Conservation (phyloP, 768 basidiomycete genomes). For the Podaxis sp. region DNA sequence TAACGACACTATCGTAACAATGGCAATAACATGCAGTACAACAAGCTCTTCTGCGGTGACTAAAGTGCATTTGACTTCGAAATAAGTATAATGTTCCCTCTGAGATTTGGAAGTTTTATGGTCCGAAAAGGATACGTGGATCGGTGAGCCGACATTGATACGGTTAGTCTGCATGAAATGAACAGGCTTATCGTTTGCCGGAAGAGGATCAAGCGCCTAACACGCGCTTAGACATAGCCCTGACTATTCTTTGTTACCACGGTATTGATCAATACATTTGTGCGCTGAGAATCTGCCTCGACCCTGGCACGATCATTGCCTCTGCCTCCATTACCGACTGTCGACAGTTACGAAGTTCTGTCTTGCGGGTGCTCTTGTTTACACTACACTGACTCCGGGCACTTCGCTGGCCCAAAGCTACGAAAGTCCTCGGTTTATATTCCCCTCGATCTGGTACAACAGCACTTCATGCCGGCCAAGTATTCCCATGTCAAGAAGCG, state of each 20-base stretch:
- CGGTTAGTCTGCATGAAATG: not conserved
- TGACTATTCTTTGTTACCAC: not conserved
- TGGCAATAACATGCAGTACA: no score
- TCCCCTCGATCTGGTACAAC: not conserved
- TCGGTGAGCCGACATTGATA: not conserved
- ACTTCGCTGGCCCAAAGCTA: not conserved
- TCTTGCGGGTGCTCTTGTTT: not conserved
- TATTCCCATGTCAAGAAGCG: conserved; percentile 77
- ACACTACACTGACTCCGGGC: not conserved
- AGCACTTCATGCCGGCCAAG: conserved; percentile 57
- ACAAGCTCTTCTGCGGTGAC: no score
- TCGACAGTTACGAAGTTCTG: not conserved
- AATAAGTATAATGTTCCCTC: not conserved
- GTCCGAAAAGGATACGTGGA: not conserved
- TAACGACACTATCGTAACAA: not conserved
- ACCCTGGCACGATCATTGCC: not conserved
- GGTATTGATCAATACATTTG: conserved; percentile 2
- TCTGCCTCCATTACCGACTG: not conserved
- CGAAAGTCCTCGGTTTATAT: not conserved
- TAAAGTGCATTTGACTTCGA: no score
- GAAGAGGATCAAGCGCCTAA: not conserved
- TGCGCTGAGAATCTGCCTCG: conserved; percentile 1
- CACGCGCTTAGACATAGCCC: not conserved
- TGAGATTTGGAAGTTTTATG: no score
- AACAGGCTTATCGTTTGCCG: no score